Conservation (phyloP, 352 stramenopile genomes). For the Phytopythium vexans region DNA sequence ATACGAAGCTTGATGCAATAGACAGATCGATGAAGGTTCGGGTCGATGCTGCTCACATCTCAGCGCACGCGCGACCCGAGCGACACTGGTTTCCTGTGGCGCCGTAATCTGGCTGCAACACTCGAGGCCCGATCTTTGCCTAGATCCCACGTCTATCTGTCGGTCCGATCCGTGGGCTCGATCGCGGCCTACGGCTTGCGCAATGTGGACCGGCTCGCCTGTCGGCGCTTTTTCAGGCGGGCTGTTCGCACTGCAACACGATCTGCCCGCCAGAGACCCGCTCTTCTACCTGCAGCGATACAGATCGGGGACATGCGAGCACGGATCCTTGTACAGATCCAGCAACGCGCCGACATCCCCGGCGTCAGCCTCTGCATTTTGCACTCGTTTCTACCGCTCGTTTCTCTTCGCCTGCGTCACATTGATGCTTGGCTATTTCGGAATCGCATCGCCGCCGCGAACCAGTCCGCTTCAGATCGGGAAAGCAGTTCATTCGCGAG, state of each 20-base stretch:
- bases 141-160: slow-evolving; percentile 16
- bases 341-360: neutral
- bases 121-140: slow-evolving; percentile 34
- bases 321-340: neutral
- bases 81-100: slow-evolving; percentile 32
- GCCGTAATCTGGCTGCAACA: slow-evolving; percentile 23
- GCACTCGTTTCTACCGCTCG: too few species aligned
- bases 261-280: slow-evolving; percentile 20
- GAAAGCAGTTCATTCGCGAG: too few species aligned
- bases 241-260: slow-evolving; percentile 23
- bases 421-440: too few species aligned
- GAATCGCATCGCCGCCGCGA: too few species aligned
- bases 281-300: slow-evolving; percentile 42
- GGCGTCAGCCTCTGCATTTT: too few species aligned
- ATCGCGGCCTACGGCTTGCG: slow-evolving; percentile 28
- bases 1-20: slow-evolving; percentile 52
- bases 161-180: too few species aligned
- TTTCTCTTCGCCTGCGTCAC: too few species aligned
- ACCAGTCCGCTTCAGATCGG: too few species aligned
- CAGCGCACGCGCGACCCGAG: slow-evolving; percentile 35
- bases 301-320: slow-evolving; percentile 20
- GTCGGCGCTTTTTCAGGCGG: slow-evolving; percentile 34
- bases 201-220: slow-evolving; percentile 30
- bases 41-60: slow-evolving; percentile 38
- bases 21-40: slow-evolving; percentile 41